Base-by-base conservation (phyloP, 768 basidiomycete species). In the Suillus variegatus region DNA sequence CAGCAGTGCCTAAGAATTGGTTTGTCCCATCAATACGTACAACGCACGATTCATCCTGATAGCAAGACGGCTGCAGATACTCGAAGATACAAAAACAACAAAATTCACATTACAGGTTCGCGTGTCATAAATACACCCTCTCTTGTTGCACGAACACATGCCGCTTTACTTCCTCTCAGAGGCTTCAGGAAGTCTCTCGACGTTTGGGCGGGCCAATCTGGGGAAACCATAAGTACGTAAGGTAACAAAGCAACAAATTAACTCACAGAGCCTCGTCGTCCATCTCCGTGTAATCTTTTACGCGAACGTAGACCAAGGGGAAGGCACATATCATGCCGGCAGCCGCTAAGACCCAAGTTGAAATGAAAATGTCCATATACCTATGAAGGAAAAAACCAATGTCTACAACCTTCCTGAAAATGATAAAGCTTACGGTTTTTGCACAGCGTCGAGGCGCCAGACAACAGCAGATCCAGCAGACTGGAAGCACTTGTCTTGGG, bases 341-440 rank as follows among this genome's bases (percentile, higher is more conserved):
- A 57, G 84, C 83, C 51, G 89, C 83, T 13, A 91, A 78, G 12
- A 77, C 79, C 89, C 89, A 91, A 3, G 89, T 89, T 14, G 88
- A 88, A 64, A 87, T 69, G 71, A 91, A 89, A 36, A 91, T 80
- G 70, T 85, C 86, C 86, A 89, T 88, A 74, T 81, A 90, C 49
- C 74, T 76, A 20, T 55, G 12, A 55, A 55, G 63, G 7, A 66
- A 18, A 16, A n/a, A 54, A 4, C 55, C 6, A n/a, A 62, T 16
- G n/a, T 64, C 35, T 64, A 80, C 40, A 25, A 25, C 38, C 14
- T 57, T 10, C 22, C 14, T 10, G 22, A 64, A 55, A n/a, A 36
- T 4, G 4, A 38, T 3, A 18, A 40, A 18, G 4, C 88, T 73
- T 69, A 90, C 86, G 89, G 88, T n/a, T 81, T 72, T 64, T 80